phyloP scores from a whole-genome alignment of 306 rosid genomes.

The Carpinus viminea region DNA sequence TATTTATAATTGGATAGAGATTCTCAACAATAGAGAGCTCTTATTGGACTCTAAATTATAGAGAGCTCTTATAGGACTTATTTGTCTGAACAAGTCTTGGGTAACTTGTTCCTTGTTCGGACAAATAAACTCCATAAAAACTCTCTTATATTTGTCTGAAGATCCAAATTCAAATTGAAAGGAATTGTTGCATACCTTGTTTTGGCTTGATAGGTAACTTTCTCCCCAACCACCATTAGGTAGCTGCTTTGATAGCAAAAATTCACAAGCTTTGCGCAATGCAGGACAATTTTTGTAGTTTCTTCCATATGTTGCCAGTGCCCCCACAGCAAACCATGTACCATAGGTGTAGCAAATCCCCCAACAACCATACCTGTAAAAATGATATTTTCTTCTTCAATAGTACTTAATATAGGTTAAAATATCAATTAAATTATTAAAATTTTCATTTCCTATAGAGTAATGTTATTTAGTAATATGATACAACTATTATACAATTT shows the following conservation, averaged over 20 bases:
- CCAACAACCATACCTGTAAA: conserved; percentile 74
- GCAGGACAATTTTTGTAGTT: conserved; percentile 38
- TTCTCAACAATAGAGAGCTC: too few species aligned
- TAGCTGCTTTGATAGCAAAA: conserved; percentile 66
- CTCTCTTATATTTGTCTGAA: too few species aligned
- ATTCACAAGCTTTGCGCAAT: conserved; percentile 56
- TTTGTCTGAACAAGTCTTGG: too few species aligned
- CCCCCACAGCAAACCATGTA: conserved; percentile 71
- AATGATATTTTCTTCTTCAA: not conserved
- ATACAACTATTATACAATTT: too few species aligned
- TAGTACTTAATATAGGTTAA: not conserved
- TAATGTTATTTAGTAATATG: too few species aligned
- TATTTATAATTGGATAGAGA: not conserved
- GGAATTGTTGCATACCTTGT: conserved; percentile 42
- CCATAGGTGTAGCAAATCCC: conserved; percentile 80
- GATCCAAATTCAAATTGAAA: not conserved
- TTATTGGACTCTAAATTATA: too few species aligned
- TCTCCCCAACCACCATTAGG: conserved; percentile 86
- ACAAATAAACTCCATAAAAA: too few species aligned
- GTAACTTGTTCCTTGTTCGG: too few species aligned
- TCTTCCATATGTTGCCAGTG: conserved; percentile 46
- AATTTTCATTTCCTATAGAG: too few species aligned
- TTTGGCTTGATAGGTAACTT: conserved; percentile 65
- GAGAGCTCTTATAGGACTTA: too few species aligned
- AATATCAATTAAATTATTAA: too few species aligned